Conservation (phyloP, 2,329 filamentous ascomycete genomes). For the Dothideomycetidae sp. region DNA sequence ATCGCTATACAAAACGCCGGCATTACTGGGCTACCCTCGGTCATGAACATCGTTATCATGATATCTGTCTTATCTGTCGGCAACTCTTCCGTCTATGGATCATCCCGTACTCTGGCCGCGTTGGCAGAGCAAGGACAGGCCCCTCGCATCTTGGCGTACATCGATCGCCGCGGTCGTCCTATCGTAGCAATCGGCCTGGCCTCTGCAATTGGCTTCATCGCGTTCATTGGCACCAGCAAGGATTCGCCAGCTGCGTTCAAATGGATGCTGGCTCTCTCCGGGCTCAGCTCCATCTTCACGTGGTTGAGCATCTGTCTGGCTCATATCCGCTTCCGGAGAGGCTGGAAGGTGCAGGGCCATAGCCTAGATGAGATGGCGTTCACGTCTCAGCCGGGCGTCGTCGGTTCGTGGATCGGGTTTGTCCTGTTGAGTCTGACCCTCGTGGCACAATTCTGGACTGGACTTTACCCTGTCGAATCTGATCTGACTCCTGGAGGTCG, state of each 20-base stretch:
- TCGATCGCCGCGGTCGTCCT: conserved; percentile 69
- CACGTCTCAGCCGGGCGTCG: conserved; percentile 43
- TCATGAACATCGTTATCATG: conserved; percentile 55
- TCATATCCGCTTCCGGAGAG: conserved; percentile 76
- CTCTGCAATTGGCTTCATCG: conserved; percentile 54
- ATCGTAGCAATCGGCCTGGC: conserved; percentile 58
- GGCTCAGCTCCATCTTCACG: conserved; percentile 60
- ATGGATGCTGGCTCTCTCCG: conserved; percentile 67
- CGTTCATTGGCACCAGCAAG: conserved; percentile 48
- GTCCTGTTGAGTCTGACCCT: conserved; percentile 40
- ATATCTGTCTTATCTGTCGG: conserved; percentile 46
- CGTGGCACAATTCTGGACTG: conserved; percentile 29
- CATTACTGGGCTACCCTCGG: conserved; percentile 44
- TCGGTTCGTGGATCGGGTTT: conserved; percentile 49
- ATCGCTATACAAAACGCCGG: conserved; percentile 49
- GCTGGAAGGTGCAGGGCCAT: conserved; percentile 58
- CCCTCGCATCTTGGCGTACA: conserved; percentile 60
- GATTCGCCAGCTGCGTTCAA: conserved; percentile 51
- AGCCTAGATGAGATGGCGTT: conserved; percentile 52
- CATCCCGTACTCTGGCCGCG: conserved; percentile 11
- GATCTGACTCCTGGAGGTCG: conserved; percentile 12
- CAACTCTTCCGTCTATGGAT: conserved; percentile 40
- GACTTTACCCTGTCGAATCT: conserved; percentile 15
- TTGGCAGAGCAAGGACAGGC: conserved; percentile 44
- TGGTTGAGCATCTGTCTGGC: conserved; percentile 78